Evolutionary conservation across 768 basidiomycete genomes (phyloP).

Genomic region (Lentinula edodes): DNA sequence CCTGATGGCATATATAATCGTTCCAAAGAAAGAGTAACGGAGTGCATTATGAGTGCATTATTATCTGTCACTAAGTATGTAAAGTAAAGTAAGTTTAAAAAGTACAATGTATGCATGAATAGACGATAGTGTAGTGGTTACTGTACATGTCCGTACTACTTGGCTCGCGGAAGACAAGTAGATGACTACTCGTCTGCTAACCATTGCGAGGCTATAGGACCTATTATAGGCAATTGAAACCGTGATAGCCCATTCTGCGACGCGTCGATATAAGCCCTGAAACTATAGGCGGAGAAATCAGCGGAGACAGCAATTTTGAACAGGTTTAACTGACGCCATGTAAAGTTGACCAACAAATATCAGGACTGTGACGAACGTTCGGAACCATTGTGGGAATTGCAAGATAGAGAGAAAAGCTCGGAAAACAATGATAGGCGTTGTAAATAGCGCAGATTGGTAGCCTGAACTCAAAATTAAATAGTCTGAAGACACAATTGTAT

Average conservation of each 20-base stretch:
- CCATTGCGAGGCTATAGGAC: conserved; percentile 64
- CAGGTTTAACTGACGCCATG: conserved; percentile 46
- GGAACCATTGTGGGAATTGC: conserved; percentile 48
- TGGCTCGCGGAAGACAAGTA: no score
- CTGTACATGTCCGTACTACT: no score
- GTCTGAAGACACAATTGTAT: neutral
- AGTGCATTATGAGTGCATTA: no score
- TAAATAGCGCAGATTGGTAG: conserved; percentile 72
- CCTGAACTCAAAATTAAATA: conserved; percentile 33
- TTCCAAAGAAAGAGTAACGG: neutral
- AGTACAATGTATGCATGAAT: no score
- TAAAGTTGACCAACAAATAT: conserved; percentile 36
- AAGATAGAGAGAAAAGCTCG: conserved; percentile 51
- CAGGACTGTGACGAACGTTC: conserved; percentile 40
- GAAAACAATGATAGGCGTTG: conserved; percentile 54
- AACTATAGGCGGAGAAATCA: conserved; percentile 9
- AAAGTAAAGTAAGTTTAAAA: no score
- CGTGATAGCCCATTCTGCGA: conserved; percentile 44
- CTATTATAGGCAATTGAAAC: conserved; percentile 59
- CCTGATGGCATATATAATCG: neutral
- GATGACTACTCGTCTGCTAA: conserved; percentile 47
- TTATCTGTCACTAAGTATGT: no score
- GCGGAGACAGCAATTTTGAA: neutral
- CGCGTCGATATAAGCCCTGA: conserved; percentile 48
- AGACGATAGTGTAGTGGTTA: no score